Evolutionary conservation across 805 yeast genomes (phyloP).

Genomic region (Suhomyces pyralidae): DNA sequence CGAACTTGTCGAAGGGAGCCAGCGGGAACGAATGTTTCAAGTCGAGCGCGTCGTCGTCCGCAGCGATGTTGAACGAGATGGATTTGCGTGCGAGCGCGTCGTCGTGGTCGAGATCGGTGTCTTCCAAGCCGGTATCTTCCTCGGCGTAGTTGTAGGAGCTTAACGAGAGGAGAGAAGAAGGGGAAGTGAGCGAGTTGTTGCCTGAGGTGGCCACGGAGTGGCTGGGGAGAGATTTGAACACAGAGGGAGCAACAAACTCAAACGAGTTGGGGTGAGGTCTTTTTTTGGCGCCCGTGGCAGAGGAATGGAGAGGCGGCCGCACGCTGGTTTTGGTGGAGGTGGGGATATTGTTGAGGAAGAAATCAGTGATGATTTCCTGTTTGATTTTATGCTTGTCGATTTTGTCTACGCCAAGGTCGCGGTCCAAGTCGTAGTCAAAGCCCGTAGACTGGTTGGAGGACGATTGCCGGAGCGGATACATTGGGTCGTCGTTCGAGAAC

Average conservation of each 20-base stretch:
- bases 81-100: conserved; percentile 3
- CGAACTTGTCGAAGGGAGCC: not conserved
- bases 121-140: conserved; percentile 8
- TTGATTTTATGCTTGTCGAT: conserved; percentile 26
- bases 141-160: conserved; percentile 26
- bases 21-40: not conserved
- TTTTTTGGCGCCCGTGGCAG: not conserved
- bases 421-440: conserved; percentile 3
- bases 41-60: conserved; percentile 9
- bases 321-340: conserved; percentile 19
- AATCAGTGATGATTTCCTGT: conserved; percentile 41
- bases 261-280: conserved; percentile 4
- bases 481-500: conserved; percentile 20
- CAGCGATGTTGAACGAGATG: not conserved
- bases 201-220: conserved; percentile 3
- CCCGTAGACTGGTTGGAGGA: conserved; percentile 12
- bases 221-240: conserved; percentile 7
- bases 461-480: conserved; percentile 11
- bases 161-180: conserved; percentile 34
- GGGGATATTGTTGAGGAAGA: conserved; percentile 36
- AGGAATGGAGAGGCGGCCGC: conserved; percentile 5
- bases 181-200: conserved; percentile 28
- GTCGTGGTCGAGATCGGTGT: conserved; percentile 3
- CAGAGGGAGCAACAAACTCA: conserved; percentile 14
- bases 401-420: conserved; percentile 1